Evolutionary conservation across 1,284 basidiomycete genomes (phyloP).

Genomic region (Phellopilus nigrolimitatus): DNA sequence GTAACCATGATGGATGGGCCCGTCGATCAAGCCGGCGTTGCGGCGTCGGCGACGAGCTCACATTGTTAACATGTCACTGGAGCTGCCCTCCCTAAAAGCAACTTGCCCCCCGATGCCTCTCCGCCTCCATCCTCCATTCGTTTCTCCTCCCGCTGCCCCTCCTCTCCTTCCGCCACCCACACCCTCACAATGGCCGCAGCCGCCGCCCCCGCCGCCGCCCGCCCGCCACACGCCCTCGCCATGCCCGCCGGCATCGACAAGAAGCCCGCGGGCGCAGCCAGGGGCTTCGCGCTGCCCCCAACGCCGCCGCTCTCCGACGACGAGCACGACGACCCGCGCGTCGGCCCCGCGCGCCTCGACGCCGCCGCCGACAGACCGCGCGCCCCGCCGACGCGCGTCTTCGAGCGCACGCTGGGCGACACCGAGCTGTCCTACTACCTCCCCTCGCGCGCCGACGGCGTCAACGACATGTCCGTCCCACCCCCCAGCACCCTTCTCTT

Average conservation of each 20-base stretch:
- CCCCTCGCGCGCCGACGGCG: conserved; percentile 65
- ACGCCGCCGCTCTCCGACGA: conserved; percentile 17
- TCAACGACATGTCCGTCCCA: conserved; percentile 71
- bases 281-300: conserved; percentile 4
- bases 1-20: too few relatives aligned
- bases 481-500: conserved; percentile 2
- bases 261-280: background rate
- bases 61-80: background rate
- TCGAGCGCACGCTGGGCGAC: conserved; percentile 51
- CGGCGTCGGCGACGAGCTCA: background rate
- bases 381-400: conserved; percentile 13
- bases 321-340: conserved; percentile 10
- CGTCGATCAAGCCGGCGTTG: background rate
- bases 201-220: background rate
- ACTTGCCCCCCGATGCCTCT: background rate
- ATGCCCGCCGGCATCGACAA: background rate
- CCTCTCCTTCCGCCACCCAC: background rate
- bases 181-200: background rate
- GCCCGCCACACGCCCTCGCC: background rate
- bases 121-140: background rate
- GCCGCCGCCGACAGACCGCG: background rate
- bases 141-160: background rate
- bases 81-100: background rate
- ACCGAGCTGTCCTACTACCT: conserved; percentile 70
- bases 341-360: background rate